Conservation (phyloP, 148 eudicot species). For the Rhododendron vialii region DNA sequence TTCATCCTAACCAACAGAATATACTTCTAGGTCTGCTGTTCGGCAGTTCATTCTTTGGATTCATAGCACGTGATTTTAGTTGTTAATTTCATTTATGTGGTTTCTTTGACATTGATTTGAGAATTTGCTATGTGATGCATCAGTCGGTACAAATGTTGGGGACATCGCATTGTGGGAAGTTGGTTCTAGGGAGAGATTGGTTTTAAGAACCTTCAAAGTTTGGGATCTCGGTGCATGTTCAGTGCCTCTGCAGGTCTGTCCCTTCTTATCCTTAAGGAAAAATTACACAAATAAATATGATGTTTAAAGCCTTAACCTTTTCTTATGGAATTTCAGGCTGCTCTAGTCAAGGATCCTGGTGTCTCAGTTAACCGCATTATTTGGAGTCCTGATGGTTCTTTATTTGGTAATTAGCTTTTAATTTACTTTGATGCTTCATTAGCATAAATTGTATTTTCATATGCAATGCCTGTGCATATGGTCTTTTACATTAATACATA, state of each 20-base stretch:
- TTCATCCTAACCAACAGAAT: slow-evolving; percentile 76
- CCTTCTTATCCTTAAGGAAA: neutral
- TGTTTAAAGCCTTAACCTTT: neutral
- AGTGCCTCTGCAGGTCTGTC: slow-evolving; percentile 57
- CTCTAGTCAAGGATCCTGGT: slow-evolving; percentile 66
- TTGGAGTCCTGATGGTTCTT: slow-evolving; percentile 93
- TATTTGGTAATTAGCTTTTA: slow-evolving; percentile 54
- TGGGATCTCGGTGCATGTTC: slow-evolving; percentile 67
- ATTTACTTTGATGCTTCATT: neutral
- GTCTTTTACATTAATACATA: too few relatives aligned
- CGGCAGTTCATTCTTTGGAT: neutral
- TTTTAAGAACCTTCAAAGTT: slow-evolving; percentile 60
- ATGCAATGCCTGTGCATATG: neutral
- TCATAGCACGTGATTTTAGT: slow-evolving; percentile 2
- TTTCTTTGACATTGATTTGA: neutral
- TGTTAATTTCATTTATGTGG: slow-evolving; percentile 8
- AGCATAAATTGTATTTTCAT: neutral
- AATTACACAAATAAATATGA: neutral
- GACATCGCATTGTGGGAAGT: slow-evolving; percentile 87
- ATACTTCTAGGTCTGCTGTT: slow-evolving; percentile 62
- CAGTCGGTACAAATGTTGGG: slow-evolving; percentile 82
- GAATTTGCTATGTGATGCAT: slow-evolving; percentile 8
- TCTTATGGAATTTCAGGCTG: slow-evolving; percentile 41
- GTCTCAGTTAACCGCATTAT: slow-evolving; percentile 84
- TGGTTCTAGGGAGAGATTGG: slow-evolving; percentile 68